These are phyloP conservation scores for Iodosphaeria phyllophila DNA, from an alignment of 2,329 filamentous ascomycete genomes.

Conservation along the genomic window DNA sequence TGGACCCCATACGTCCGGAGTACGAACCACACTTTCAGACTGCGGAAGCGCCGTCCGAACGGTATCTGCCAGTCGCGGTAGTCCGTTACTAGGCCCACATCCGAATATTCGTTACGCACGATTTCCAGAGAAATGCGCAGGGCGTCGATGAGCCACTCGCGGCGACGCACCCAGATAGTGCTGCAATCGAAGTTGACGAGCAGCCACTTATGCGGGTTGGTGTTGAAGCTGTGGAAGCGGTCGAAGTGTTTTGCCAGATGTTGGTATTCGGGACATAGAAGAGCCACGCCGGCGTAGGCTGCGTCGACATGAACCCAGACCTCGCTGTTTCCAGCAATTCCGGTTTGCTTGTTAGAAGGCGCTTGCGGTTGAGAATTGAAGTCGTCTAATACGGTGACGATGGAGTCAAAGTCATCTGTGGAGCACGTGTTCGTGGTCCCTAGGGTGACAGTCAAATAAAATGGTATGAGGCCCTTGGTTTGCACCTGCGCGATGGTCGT, in stretches of 20 bases:
- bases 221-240: conserved; percentile 72
- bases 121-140: conserved; percentile 67
- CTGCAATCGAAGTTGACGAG: conserved; percentile 83
- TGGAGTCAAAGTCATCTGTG: conserved; percentile 60
- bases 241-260: conserved; percentile 41
- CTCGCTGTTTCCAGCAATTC: conserved; percentile 20
- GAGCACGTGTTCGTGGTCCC: conserved; percentile 83
- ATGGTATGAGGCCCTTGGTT: conserved; percentile 57
- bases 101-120: conserved; percentile 62
- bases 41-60: conserved; percentile 71
- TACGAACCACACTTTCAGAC: conserved; percentile 91
- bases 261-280: conserved; percentile 68
- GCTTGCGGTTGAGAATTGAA: too few relatives aligned
- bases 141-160: conserved; percentile 60
- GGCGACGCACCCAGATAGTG: conserved; percentile 60
- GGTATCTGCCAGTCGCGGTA: conserved; percentile 97
- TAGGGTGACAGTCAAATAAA: conserved; percentile 68
- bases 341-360: too few relatives aligned
- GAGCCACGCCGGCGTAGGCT: conserved; percentile 74
- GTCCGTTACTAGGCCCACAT: conserved; percentile 73
- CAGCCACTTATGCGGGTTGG: conserved; percentile 97
- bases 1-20: conserved; percentile 63
- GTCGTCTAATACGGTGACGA: conserved; percentile 30
- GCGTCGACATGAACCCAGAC: conserved; percentile 92
- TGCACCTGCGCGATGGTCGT: conserved; percentile 45